These are phyloP conservation scores for Massarina eburnea DNA, from an alignment of 2,329 filamentous ascomycete genomes.

Conservation along the genomic window DNA sequence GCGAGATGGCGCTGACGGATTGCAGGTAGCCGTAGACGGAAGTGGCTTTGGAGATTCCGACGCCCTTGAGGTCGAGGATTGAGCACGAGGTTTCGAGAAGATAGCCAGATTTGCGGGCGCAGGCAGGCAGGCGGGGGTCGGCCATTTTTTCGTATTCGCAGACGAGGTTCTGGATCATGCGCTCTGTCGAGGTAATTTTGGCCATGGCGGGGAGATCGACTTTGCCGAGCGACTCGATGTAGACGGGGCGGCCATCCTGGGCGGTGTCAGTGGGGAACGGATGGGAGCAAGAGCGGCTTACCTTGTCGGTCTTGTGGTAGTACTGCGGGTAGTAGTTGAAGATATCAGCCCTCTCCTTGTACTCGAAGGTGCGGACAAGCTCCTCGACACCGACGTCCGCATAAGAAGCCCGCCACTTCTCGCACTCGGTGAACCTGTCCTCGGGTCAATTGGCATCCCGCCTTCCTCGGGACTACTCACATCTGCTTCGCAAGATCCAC, in stretches of 20 bases:
- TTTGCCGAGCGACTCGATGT: constrained; percentile 94
- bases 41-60: constrained; percentile 77
- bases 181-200: constrained; percentile 88
- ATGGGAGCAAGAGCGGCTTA: constrained; percentile 27
- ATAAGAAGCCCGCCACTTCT: constrained; percentile 88
- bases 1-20: constrained; percentile 83
- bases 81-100: constrained; percentile 98
- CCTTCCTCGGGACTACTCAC: constrained; percentile 57
- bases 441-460: not conserved
- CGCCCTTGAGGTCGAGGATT: constrained; percentile 96
- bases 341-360: constrained; percentile 80
- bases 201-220: constrained; percentile 88
- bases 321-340: constrained; percentile 96
- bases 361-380: constrained; percentile 78
- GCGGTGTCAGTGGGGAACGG: not conserved
- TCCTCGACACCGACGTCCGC: constrained; percentile 70
- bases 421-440: constrained; percentile 81
- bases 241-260: constrained; percentile 92
- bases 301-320: constrained; percentile 95
- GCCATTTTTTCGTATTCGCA: constrained; percentile 96
- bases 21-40: constrained; percentile 88
- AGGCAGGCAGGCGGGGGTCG: constrained; percentile 90
- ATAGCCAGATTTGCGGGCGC: constrained; percentile 85
- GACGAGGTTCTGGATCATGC: constrained; percentile 95
- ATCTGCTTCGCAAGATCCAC: constrained; percentile 82